phyloP scores from a whole-genome alignment of 306 rosid species.

The Pterocarpus macrocarpus region DNA sequence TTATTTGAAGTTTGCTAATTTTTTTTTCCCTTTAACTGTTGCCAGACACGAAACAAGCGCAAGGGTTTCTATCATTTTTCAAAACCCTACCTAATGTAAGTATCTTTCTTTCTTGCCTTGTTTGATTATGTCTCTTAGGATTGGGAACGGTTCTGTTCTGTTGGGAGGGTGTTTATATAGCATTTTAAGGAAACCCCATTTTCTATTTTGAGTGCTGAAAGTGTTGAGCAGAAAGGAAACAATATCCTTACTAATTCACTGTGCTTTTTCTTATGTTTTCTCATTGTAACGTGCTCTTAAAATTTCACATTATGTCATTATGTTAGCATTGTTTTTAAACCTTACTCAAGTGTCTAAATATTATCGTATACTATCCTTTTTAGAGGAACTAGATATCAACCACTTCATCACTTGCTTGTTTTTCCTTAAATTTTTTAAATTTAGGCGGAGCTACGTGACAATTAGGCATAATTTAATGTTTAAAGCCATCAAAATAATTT shows the following conservation, averaged over 20 bases:
- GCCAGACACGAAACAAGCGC: slow-evolving; percentile 92
- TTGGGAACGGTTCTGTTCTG: background rate
- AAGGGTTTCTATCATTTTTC: slow-evolving; percentile 95
- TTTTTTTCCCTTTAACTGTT: slow-evolving; percentile 16
- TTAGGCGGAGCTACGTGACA: too few relatives aligned
- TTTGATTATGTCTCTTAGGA: slow-evolving; percentile 16
- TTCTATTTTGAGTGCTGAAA: background rate
- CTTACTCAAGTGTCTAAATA: background rate
- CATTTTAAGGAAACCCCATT: background rate
- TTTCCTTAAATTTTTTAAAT: background rate
- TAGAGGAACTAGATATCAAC: background rate
- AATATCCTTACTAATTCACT: background rate
- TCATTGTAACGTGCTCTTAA: background rate
- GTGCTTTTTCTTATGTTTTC: too few relatives aligned
- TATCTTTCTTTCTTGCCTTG: slow-evolving; percentile 20
- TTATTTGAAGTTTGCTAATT: slow-evolving; percentile 33
- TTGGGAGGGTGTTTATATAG: slow-evolving; percentile 13
- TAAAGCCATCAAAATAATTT: too few relatives aligned
- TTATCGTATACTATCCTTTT: background rate
- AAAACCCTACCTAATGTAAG: slow-evolving; percentile 82
- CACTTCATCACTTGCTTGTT: too few relatives aligned
- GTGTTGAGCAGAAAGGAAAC: background rate
- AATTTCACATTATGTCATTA: background rate
- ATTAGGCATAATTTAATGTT: too few relatives aligned
- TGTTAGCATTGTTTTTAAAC: background rate